Evolutionary conservation across 495 filamentous ascomycete genomes (phyloP).

Genomic region (Tetracladium setigerum): DNA sequence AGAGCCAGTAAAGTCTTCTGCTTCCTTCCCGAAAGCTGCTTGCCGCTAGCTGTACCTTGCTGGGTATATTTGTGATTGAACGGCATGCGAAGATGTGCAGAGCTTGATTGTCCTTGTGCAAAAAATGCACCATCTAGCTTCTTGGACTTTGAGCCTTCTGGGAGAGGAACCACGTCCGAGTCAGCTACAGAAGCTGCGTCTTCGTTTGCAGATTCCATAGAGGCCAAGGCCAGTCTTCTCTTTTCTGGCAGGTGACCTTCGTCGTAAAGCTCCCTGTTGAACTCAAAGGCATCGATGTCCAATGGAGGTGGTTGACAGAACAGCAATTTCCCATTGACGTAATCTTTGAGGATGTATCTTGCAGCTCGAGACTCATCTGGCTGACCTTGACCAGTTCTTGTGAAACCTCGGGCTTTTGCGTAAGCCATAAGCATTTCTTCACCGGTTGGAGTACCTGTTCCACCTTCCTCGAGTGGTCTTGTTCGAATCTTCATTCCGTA

Average conservation of each 20-base stretch:
- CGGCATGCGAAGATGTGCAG: conserved; percentile 65
- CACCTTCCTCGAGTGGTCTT: conserved; percentile 85
- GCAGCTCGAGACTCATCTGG: conserved; percentile 93
- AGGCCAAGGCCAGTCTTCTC: conserved; percentile 51
- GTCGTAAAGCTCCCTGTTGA: conserved; percentile 88
- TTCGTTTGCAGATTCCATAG: conserved; percentile 33
- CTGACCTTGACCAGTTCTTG: conserved; percentile 76
- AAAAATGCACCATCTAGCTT: conserved; percentile 86
- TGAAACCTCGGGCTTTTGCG: conserved; percentile 81
- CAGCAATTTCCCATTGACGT: conserved; percentile 90
- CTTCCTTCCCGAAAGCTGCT: conserved; percentile 75
- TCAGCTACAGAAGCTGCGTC: conserved; percentile 33
- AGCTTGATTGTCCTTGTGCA: conserved; percentile 48
- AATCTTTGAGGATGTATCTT: conserved; percentile 89
- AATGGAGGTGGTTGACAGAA: conserved; percentile 83
- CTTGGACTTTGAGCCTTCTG: conserved; percentile 57
- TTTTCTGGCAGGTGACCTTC: conserved; percentile 66
- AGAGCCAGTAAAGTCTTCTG: conserved; percentile 74
- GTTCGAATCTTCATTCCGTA: conserved; percentile 87
- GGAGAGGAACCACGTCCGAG: conserved; percentile 36
- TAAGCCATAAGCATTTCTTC: conserved; percentile 84
- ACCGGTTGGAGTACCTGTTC: conserved; percentile 80
- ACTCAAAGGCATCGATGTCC: conserved; percentile 63
- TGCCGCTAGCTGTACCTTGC: conserved; percentile 59
- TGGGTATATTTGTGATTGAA: conserved; percentile 84